phyloP scores from a whole-genome alignment of 306 rosid genomes.

The Cucurbita pepo region DNA sequence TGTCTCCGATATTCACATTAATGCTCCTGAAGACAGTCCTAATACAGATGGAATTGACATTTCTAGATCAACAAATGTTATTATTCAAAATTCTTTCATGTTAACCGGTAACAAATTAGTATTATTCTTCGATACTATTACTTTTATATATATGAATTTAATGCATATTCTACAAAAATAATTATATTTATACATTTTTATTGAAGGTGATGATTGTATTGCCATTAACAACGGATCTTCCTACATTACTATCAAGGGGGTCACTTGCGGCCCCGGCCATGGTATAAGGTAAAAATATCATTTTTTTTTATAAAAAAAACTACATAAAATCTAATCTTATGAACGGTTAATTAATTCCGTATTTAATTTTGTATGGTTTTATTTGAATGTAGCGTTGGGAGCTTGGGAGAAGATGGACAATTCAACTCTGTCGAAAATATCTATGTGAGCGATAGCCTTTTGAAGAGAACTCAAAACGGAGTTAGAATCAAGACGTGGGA shows the following conservation, averaged over 20 bases:
- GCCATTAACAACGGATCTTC: conserved; percentile 17
- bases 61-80: neutral
- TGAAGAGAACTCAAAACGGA: conserved; percentile 33
- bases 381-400: conserved; percentile 30
- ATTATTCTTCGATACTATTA: neutral
- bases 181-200: no score
- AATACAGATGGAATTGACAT: conserved; percentile 21
- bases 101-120: conserved; percentile 5
- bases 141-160: no score
- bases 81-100: neutral
- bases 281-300: neutral
- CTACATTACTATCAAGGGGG: neutral
- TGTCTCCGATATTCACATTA: neutral
- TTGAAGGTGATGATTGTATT: conserved; percentile 32
- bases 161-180: no score
- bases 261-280: neutral
- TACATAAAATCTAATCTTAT: no score
- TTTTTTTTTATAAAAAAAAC: no score
- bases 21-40: conserved; percentile 12
- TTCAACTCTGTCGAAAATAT: conserved; percentile 28
- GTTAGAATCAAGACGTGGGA: conserved; percentile 60
- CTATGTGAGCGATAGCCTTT: conserved; percentile 25
- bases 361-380: neutral
- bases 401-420: conserved; percentile 34
- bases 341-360: no score